Base-by-base conservation (phyloP, 2,329 filamentous ascomycete species). In the Ramularia collo-cygni region DNA sequence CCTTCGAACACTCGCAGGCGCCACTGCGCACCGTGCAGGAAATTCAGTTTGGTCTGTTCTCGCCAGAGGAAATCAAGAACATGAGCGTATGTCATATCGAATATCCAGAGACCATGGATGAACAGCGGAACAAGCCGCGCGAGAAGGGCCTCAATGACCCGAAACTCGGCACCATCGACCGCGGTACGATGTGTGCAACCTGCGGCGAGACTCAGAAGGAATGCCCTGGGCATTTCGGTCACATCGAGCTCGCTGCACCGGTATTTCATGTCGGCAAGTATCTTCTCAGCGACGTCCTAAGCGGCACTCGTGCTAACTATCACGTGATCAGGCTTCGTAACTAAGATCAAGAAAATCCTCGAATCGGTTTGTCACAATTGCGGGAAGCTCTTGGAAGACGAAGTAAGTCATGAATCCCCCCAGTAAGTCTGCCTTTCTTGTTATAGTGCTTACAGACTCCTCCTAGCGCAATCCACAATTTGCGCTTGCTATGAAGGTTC, bases 71-170 rank as follows among this genome's bases (percentile, higher is more conserved):
- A 72, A 95, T 96, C 68, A 96, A 98, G 74, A 89, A 84, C 59
- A 93, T 96, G 87, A 95, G 89, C 68, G 90, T 96, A 50, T 85
- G 82, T 55, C 86, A 95, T 64, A 90, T 98, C 63, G 77, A 92
- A 64, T 96, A 95, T 63, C 89, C 92, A n/a, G 92, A 98, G 72
- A 96, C 92, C 18, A 95, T 98, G 92, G 92, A 98, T 62, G 92
- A 98, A 67, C 83, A 83, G 65, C 85, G 89, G 59, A 82, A 85
- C 53, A 86, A 86, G 63, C 92, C 92, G 50, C 87, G 92, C 54
- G 84, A 92, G 47, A 83, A 84, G 61, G 92, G 92, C 59, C 74
- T 96, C 54, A 96, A 96, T 64, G 92, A 99, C 63, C 89, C 92
- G 51, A 85, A 89, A 55, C 81, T 99, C 37, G 92, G 92, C 43